Evolutionary conservation across 169 alveolate genomes (phyloP), one percentile per base, ranked within the genome.

Genomic region (Eimeria sp.): DNA sequence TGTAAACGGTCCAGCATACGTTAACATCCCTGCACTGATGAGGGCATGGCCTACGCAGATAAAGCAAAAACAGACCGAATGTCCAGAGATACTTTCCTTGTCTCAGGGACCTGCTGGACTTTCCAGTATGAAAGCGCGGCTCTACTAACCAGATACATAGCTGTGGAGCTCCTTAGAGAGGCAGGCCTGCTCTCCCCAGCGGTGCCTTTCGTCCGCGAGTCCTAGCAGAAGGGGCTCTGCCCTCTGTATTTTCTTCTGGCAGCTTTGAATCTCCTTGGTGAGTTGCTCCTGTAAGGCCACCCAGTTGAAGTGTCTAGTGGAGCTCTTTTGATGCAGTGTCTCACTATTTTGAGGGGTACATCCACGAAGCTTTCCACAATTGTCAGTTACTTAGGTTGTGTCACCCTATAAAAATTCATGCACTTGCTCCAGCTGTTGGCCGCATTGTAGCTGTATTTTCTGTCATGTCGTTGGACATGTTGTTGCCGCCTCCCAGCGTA

Each of bases 181-280:
- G 86, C 98, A 98, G 20, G 99, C 99, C 95, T 99, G 99, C 83
- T 98, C 98, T 16, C 98, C 98, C 99, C 99, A 99, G 75, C 99
- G 97, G 22, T 96, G 98, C 96, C 98, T 98, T 97, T 99, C 99
- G 91, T 99, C 99, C 54, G 98, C 97, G 16, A 99, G 98, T 47
- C 99, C 99, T 89, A 98, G 98, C 92, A 99, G 99, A 80, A 99
- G 98, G 87, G 98, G 98, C 96, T 99, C 99, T 45, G 99, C 99
- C 72, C 99, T 98, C 49, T 96, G 95, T 40, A 96, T 95, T 94
- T 97, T 97, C 61, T 95, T 97, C 30, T 97, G 95, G 88, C 98
- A 98, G 93, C 97, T 45, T 25, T 72, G 65, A 57, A 87, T 76
- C 61, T 70, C 96, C 67, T 58, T 98, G 73, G 97, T 97, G 72